phyloP scores from a whole-genome alignment of 768 basidiomycete genomes.

The Cystofilobasidium capitatum region DNA sequence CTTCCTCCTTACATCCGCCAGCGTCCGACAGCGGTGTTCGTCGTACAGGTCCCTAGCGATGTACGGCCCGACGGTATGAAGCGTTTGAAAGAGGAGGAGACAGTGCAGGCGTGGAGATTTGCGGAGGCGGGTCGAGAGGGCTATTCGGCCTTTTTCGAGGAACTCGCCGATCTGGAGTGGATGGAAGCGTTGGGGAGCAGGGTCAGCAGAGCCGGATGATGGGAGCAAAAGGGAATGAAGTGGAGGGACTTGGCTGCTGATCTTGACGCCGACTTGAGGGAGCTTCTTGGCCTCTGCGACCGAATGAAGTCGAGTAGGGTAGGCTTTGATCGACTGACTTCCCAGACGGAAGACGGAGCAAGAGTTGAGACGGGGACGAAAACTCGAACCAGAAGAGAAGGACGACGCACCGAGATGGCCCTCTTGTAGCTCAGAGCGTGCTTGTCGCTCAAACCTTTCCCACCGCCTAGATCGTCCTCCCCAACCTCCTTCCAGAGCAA shows the following conservation, averaged over 20 bases:
- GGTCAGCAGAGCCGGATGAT: not conserved
- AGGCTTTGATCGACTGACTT: conserved; percentile 31
- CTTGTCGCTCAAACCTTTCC: conserved; percentile 3
- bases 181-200: not conserved
- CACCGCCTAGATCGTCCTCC: conserved; percentile 10
- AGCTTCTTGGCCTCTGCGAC: conserved; percentile 32
- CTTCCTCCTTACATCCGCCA: conserved; percentile 53
- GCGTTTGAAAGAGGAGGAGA: conserved; percentile 51
- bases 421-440: conserved; percentile 34
- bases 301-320: conserved; percentile 37
- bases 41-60: conserved; percentile 59
- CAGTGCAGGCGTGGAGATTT: conserved; percentile 50
- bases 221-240: not conserved
- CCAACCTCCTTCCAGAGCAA: conserved; percentile 29
- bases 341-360: not conserved
- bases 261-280: conserved; percentile 43
- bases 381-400: not conserved
- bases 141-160: conserved; percentile 26
- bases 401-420: conserved; percentile 32
- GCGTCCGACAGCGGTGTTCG: conserved; percentile 51
- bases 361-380: not conserved
- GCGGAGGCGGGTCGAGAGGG: conserved; percentile 34
- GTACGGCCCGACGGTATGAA: conserved; percentile 67
- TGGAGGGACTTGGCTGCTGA: conserved; percentile 30
- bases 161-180: conserved; percentile 54